These are phyloP conservation scores for Hericium coralloides DNA, from an alignment of 768 basidiomycete species.

Conservation along the genomic window DNA sequence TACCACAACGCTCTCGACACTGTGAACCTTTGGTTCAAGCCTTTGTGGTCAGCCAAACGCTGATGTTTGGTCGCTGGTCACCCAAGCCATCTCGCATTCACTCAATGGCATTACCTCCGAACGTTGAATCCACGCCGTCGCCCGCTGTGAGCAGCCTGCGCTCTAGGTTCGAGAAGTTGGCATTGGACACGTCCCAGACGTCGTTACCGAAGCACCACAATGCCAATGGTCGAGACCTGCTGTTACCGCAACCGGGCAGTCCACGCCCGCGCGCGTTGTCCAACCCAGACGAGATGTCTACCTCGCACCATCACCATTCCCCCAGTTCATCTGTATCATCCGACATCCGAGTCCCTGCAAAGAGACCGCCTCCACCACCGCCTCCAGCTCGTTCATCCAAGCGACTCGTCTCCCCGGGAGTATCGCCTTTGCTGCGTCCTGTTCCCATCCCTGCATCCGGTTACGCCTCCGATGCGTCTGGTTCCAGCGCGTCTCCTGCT, in stretches of 20 bases:
- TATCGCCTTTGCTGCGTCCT: not conserved
- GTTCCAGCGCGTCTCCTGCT: not conserved
- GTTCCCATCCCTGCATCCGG: not conserved
- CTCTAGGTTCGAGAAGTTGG: constrained; percentile 64
- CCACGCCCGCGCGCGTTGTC: constrained; percentile 1
- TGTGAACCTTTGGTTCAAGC: not conserved
- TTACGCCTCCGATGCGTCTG: not conserved
- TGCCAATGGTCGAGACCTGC: not conserved
- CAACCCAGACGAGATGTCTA: not conserved
- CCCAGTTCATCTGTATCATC: not conserved
- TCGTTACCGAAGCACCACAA: not conserved
- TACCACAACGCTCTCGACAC: not conserved
- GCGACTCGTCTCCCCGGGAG: not conserved
- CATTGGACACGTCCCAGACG: constrained; percentile 28
- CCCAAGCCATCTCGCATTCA: not conserved
- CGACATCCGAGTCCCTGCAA: not conserved
- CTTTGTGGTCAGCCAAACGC: not conserved
- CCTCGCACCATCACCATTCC: not conserved
- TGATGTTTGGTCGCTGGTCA: not conserved
- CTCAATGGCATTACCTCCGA: not conserved
- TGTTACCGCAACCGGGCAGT: not conserved
- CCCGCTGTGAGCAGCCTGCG: constrained; percentile 63
- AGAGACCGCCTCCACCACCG: not conserved
- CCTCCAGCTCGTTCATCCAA: not conserved
- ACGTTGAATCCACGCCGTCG: constrained; percentile 23